Base-by-base conservation (phyloP, 2,329 filamentous ascomycete genomes). In the Alternaria arbusti region DNA sequence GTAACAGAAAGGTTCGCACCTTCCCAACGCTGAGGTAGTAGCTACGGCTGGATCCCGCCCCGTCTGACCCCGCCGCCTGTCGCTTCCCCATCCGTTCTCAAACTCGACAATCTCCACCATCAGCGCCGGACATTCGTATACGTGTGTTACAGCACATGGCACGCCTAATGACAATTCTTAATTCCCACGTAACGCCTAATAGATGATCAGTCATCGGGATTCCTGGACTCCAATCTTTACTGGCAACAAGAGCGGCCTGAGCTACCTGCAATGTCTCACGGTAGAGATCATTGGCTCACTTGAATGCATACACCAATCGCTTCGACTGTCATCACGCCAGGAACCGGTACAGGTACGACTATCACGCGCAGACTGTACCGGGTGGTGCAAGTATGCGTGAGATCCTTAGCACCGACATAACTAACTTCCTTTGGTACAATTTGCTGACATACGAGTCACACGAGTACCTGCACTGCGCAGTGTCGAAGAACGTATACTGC, bases 21-120 rank as follows among this genome's bases (percentile, higher is more conserved):
- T 56, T 56, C 51, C 58, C 58, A 46, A 32, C 51, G 25, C 51
- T 49, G 45, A 58, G 56, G 51, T 54, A 36, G 32, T 56, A 44
- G 51, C 17, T 26, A 54, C 54, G 44, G 58, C 51, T 44, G 23
- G 13, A 44, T 51, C 28, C 49, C 49, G 30, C 49, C 49, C 30
- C 30, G 20, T 23, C 44, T 50, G 52, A 47, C 52, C 58, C 58
- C 49, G 44, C 57, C 44, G 30, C 28, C 44, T 47, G 54, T 47
- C n/a, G 32, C 32, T 26, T 56, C 57, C 43, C 43, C 50, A 59
- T 47, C 49, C 49, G 17, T 46, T 44, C 36, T 52, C 57, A 44
- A 52, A 44, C 13, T 45, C 40, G 57, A 32, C 43, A 51, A 54
- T 44, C 47, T 28, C 46, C 25, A 25, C 56, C 47, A 59, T 22